Base-by-base conservation (phyloP, 1,139 yeast species). In the Debaryomyces fabryi region DNA sequence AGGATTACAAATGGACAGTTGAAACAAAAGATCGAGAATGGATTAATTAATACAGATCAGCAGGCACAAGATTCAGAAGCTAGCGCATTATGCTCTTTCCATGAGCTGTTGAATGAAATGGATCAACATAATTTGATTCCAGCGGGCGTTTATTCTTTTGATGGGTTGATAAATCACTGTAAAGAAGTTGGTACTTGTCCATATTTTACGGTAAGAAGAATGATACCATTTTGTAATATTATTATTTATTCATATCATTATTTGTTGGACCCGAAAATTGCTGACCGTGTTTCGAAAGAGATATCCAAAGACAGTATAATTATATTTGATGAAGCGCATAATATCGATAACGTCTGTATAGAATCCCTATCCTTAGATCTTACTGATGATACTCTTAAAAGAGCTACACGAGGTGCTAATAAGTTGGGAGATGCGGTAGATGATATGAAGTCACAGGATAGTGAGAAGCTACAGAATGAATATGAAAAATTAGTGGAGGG, bases 311-410 rank as follows among this genome's bases (percentile, higher is more conserved):
- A 93, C 63, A 82, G 96, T 50, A 93, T 93, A 51, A 88, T 93
- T 53, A 95, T 93, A 43, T 93, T 93, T 64, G 99, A 93, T 71
- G 99, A 93, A 70, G 99, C 99, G 45, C 99, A 93, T 68, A 93
- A 93, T 69, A 93, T 93, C 50, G 99, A 93, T 78, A 93, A 93
- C 74, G 99, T 93, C 49, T 93, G 99, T 72, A 93, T 93, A 52
- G 99, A 93, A 67, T 88, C 99, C 0, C 71, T 93, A 45, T 90
- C 97, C 10, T 79, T 93, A 47, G 99, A 95, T 63, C 64, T 76
- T 49, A 75, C 80, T 1, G 80, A 76, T 49, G 81, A 76, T 50
- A 71, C 76, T 1, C 58, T 76, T 40, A 74, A 75, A 57, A 59
- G 71, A 43, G 81, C 81, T 0, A 65, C 79, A 2, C 55, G 79